A percentile compares a stretch with the other conserved stretches of the same genome.
phyloP scores from a whole-genome alignment of 805 yeast species.

The Suhomyces emberorum region DNA sequence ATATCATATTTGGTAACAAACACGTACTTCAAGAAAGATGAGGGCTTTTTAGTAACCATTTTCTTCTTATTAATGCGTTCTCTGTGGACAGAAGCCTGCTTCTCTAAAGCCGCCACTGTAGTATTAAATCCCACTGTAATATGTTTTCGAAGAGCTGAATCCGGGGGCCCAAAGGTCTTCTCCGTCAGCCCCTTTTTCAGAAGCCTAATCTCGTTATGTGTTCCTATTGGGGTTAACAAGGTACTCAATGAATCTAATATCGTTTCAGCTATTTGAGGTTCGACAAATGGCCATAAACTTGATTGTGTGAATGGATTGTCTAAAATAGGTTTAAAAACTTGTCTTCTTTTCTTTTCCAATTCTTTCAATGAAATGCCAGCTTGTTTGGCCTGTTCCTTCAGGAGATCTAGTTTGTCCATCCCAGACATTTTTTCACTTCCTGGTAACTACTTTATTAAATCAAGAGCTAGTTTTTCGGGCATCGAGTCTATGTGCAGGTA shows the following conservation, averaged over 20 bases:
- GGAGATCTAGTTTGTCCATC: no score
- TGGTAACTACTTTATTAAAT: no score
- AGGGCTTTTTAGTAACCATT: constrained; percentile 1
- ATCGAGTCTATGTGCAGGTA: no score
- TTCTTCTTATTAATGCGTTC: constrained; percentile 9
- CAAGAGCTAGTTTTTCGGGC: no score
- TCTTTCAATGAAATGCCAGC: constrained; percentile 41
- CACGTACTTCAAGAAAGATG: constrained; percentile 33
- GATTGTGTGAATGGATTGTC: constrained; percentile 60
- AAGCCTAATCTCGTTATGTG: constrained; percentile 16
- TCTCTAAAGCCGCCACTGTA: constrained; percentile 47
- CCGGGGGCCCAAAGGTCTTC: constrained; percentile 10
- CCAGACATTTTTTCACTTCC: no score
- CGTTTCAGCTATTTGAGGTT: constrained; percentile 33
- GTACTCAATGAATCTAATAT: constrained; percentile 35
- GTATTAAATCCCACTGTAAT: constrained; percentile 53
- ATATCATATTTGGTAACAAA: constrained; percentile 63
- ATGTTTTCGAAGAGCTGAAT: constrained; percentile 21
- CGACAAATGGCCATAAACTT: constrained; percentile 39
- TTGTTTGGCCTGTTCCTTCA: no score
- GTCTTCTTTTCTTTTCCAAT: constrained; percentile 48
- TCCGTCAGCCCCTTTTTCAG: constrained; percentile 1
- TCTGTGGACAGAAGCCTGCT: constrained; percentile 31
- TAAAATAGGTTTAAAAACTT: constrained; percentile 61
- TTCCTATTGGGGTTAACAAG: constrained; percentile 31